Evolutionary conservation across 1,284 basidiomycete genomes (phyloP), one percentile per base, ranked within the genome.

Genomic region (Tilletia indica): DNA sequence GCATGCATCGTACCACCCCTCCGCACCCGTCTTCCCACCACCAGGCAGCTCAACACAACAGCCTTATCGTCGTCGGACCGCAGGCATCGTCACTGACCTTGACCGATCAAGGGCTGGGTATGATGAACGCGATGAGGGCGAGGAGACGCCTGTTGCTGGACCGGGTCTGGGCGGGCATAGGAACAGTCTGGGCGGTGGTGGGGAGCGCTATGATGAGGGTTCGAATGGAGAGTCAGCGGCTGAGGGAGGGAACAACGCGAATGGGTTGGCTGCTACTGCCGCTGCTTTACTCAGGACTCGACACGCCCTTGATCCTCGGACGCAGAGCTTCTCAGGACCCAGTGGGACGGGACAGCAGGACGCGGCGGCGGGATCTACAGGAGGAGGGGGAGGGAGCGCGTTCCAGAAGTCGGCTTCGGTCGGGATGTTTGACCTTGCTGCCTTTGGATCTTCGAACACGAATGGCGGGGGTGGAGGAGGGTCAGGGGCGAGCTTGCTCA

Each of bases 101-200:
- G 74, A 77, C 47, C 76, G 75, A 11, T 58, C 68, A 38, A 69
- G 34, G 38, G 64, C 69, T 0, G 48, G 70, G 0, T 78, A 68
- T 51, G 25, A 31, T 31, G 71, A 74, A 21, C 68, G 71, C 42
- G 79, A 79, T 38, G 79, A 80, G 45, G 79, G 75, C 34, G 79
- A 80, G 51, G 71, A 78, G 48, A 81, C 78, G 19, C 78, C 80
- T n/a, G 74, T 80, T 45, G 74, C 75, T 25, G 71, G 75, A 31
- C n/a, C 25, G 25, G 25, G 25, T 31, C 25, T 31, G 42, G 14
- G 42, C 9, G 42, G 42, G 42, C 6, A 14, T 45, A 45, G 42
- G 42, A 45, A 19, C 51, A 31, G 25, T 31, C 2, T 31, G 25
- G 25, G 25, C 25, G 25, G 25, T 31, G 25, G 25, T 31, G 25